These are phyloP conservation scores for Ceratonia siliqua DNA, from an alignment of 306 rosid genomes.

Conservation along the genomic window DNA sequence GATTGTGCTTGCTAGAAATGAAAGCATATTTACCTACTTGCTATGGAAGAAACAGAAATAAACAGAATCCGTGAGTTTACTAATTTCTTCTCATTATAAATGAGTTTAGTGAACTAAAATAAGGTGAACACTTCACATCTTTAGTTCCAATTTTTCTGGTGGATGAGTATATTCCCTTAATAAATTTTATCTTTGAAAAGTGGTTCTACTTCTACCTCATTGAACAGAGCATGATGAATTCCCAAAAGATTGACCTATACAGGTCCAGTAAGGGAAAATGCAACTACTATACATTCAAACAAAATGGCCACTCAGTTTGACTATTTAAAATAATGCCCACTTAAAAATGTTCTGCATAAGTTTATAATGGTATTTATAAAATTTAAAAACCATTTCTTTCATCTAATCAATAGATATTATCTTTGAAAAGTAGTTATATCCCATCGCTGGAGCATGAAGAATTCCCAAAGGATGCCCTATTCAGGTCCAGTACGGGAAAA, in stretches of 20 bases:
- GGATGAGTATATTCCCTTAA: background rate
- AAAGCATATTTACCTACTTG: background rate
- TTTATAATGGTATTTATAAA: background rate
- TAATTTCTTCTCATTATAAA: conserved; percentile 10
- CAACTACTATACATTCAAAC: background rate
- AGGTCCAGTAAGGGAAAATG: background rate
- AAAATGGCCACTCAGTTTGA: background rate
- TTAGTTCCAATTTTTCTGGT: background rate
- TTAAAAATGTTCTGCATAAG: background rate
- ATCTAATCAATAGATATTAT: background rate
- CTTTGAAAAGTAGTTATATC: background rate
- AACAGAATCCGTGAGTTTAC: background rate
- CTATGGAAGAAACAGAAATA: background rate
- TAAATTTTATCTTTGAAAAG: background rate
- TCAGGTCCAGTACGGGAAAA: conserved; percentile 5
- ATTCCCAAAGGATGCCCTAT: background rate
- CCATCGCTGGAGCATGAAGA: background rate
- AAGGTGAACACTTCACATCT: conserved; percentile 6
- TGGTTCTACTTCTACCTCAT: background rate
- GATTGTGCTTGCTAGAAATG: conserved; percentile 7
- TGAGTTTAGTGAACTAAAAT: conserved; percentile 4
- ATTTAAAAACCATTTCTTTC: conserved; percentile 4
- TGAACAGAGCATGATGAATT: background rate
- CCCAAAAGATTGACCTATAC: background rate
- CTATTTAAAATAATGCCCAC: background rate